Evolutionary conservation across 129 eudicot genomes (phyloP).

Genomic region (Mikania micrantha): DNA sequence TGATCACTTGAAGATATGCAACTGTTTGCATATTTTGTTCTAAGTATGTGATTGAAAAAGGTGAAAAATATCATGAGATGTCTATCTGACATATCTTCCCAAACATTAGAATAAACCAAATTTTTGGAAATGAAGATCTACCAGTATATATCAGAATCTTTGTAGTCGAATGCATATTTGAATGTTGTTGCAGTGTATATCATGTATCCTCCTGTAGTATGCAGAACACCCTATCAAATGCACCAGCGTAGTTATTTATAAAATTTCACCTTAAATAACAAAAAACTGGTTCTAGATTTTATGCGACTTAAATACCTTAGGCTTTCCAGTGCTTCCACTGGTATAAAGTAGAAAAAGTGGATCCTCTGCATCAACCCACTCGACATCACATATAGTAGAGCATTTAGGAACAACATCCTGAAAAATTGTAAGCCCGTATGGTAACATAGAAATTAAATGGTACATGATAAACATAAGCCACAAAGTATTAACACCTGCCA

Average conservation of each 20-base stretch:
- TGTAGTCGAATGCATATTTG: slow-evolving; percentile 94
- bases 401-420: slow-evolving; percentile 82
- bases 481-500: slow-evolving; percentile 67
- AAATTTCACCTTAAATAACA: slow-evolving; percentile 1
- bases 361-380: slow-evolving; percentile 96
- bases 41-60: slow-evolving; percentile 7
- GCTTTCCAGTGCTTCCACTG: slow-evolving; percentile 99
- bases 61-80: background rate
- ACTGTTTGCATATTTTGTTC: background rate
- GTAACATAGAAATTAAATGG: background rate
- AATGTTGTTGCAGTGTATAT: slow-evolving; percentile 94
- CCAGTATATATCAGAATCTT: slow-evolving; percentile 86
- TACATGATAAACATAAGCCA: background rate
- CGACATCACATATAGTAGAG: slow-evolving; percentile 70
- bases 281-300: background rate
- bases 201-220: slow-evolving; percentile 99
- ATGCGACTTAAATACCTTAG: slow-evolving; percentile 52
- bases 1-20: background rate
- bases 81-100: background rate
- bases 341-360: slow-evolving; percentile 95
- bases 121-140: slow-evolving; percentile 21
- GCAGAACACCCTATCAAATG: slow-evolving; percentile 77
- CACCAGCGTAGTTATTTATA: slow-evolving; percentile 4
- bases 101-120: background rate
- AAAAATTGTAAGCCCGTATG: background rate